A percentile compares a stretch with the other conserved stretches of the same genome.
These are phyloP conservation scores for Smallanthus sonchifolius DNA, from an alignment of 129 eudicot species.

Conservation along the genomic window DNA sequence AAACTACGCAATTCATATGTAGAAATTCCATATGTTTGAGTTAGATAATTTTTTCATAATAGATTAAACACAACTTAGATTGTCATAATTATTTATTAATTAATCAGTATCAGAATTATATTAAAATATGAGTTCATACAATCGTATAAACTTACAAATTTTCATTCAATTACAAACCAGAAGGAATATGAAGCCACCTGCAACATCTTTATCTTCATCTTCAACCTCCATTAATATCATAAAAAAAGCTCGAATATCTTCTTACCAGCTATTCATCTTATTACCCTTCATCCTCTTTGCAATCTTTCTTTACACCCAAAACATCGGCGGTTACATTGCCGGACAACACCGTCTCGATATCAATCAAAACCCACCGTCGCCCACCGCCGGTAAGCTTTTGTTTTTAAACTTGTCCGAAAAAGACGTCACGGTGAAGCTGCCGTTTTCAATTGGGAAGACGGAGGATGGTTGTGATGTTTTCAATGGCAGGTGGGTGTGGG, in stretches of 20 bases:
- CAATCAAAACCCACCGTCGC: background rate
- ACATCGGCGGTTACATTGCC: constrained; percentile 47
- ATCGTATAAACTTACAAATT: background rate
- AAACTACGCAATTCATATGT: background rate
- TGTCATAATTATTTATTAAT: background rate
- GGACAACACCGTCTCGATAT: constrained; percentile 6
- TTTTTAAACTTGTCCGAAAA: background rate
- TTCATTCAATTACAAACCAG: background rate
- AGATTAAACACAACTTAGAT: background rate
- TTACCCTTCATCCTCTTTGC: constrained; percentile 57
- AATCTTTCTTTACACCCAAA: constrained; percentile 51
- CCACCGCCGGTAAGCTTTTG: constrained; percentile 28
- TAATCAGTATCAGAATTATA: background rate
- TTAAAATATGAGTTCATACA: background rate
- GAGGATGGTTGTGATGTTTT: constrained; percentile 58
- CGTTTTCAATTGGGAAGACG: constrained; percentile 49
- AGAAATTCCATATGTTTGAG: background rate
- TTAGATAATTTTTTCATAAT: background rate
- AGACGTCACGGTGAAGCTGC: constrained; percentile 26
- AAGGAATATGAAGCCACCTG: constrained; percentile 54
- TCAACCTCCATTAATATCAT: constrained; percentile 14
- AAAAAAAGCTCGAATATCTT: constrained; percentile 39
- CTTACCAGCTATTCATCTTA: constrained; percentile 45
- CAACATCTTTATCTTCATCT: constrained; percentile 28
- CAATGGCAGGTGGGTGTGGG: constrained; percentile 80